These are phyloP conservation scores for Aspergillus brunneoviolaceus DNA, from an alignment of 2,329 filamentous ascomycete genomes.

Conservation along the genomic window DNA sequence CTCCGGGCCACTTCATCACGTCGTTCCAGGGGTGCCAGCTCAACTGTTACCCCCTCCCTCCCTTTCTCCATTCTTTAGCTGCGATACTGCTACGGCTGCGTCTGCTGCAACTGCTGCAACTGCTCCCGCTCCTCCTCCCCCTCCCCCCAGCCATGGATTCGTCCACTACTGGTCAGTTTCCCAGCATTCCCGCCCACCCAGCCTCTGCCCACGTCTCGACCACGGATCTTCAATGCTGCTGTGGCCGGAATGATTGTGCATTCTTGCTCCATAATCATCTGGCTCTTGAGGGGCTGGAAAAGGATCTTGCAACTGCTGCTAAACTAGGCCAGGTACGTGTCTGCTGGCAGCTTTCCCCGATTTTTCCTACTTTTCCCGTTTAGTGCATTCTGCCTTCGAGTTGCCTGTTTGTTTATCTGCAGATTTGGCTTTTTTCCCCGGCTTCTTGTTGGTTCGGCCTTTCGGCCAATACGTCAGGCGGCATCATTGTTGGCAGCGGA, in stretches of 20 bases:
- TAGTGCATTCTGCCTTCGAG: neutral
- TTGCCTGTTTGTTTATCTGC: neutral
- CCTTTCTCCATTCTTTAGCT: conserved; percentile 3
- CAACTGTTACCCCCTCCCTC: conserved; percentile 27
- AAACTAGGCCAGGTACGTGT: conserved; percentile 84
- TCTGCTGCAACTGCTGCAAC: neutral
- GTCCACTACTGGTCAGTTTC: conserved; percentile 18
- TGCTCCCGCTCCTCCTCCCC: neutral
- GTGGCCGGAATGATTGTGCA: conserved; percentile 74
- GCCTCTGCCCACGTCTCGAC: conserved; percentile 23
- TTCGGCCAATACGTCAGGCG: conserved; percentile 2
- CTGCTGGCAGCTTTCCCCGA: neutral
- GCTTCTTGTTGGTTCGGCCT: neutral
- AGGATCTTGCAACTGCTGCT: conserved; percentile 82
- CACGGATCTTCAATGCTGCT: conserved; percentile 66
- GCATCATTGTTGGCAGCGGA: conserved; percentile 1
- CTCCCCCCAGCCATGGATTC: neutral
- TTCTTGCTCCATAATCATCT: conserved; percentile 78
- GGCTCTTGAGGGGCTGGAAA: conserved; percentile 77
- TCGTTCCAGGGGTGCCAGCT: conserved; percentile 32
- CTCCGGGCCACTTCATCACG: conserved; percentile 20
- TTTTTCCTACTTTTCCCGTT: conserved; percentile 14
- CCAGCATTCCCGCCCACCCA: conserved; percentile 36
- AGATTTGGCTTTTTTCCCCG: neutral
- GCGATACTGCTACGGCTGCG: neutral